Evolutionary conservation across 2,329 filamentous ascomycete genomes (phyloP), one percentile per base, ranked within the genome.

Genomic region (Tolypocladium amazonense): DNA sequence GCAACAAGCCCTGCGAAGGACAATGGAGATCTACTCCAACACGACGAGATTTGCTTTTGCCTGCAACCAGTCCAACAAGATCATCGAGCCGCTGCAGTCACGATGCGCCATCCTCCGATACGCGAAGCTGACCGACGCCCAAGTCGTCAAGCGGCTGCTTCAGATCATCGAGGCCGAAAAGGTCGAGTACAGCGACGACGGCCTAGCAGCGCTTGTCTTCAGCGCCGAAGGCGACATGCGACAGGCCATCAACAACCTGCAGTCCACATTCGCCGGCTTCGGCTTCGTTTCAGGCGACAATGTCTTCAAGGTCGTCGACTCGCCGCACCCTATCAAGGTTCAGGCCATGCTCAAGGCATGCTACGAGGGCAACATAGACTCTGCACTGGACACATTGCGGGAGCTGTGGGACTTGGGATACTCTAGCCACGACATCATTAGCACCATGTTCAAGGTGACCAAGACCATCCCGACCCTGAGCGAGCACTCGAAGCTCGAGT

Each of bases 291-390:
- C 88, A 59, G 92, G 92, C 20, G 93, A 97, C 75, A 97, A 97
- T 70, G 94, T 99, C 11, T 99, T 99, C 81, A 91, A 89, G 68
- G 94, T 99, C 11, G 94, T 99, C 57, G 94, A 99, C 73, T 92
- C 89, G 62, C 94, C 94, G 61, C 94, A 99, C 76, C 94, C 94
- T 2, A 92, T 97, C 77, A 97, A 97, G 75, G 91, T 99, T 33
- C 94, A 99, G 79, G 92, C 91, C 23, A 97, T 99, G 92, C 87
- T 99, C 69, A 97, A 96, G 79, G 90, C 91, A 1, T 97, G 94
- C 76, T 91, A 94, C 75, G 92, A 97, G 73, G 88, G 89, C 58
- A 92, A 93, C 66, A 83, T 99, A 27, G 92, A 97, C 72, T 86
- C 86, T 61, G 94, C 94, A 1, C 78, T 99, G 61, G 91, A 96